Evolutionary conservation across 331 rosid genomes (phyloP), one percentile per base, ranked within the genome.

Genomic region (Pyrus hybrid): DNA sequence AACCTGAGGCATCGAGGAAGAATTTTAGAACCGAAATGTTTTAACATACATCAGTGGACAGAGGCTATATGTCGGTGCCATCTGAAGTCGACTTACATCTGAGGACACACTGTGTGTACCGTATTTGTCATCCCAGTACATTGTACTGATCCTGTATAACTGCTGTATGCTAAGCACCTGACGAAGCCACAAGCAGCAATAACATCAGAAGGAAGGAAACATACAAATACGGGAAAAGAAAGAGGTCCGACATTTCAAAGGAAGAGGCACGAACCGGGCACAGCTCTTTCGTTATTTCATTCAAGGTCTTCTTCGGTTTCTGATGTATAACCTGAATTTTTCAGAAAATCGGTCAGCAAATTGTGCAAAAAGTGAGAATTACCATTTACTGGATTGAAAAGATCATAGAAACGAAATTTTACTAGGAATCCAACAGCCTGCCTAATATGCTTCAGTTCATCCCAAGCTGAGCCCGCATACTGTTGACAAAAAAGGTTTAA

Each of bases 41-140:
- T n/a, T 35, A 35, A 35, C 41, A 35, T 35, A 35, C 41, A 35
- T 35, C 45, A 9, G 45, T 3, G 28, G 58, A 35, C 35, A 33
- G 20, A n/a, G n/a, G n/a, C n/a, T n/a, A n/a, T n/a, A n/a, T n/a
- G n/a, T n/a, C n/a, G n/a, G n/a, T 22, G 43, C 72, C 45, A 67
- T 37, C 49, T n/a, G 45, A 53, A 23, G 76, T 76, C 41, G 7
- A 87, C 93, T 80, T 88, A 93, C 98, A 22, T 91, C 97, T n/a
- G 98, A 77, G 80, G 97, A 91, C 61, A 93, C 97, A 17, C 96
- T 93, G 78, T 93, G 98, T 9, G 98, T 93, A 49, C 98, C 98
- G n/a, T 91, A 93, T 80, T 93, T 93, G 85, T 93, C 97, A 77
- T 93, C 98, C 98, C 98, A 93, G 83, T 93, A 93, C 98, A 93